These are phyloP conservation scores for Carex littledalei DNA, from an alignment of 176 grass and related monocot species.

Conservation along the genomic window DNA sequence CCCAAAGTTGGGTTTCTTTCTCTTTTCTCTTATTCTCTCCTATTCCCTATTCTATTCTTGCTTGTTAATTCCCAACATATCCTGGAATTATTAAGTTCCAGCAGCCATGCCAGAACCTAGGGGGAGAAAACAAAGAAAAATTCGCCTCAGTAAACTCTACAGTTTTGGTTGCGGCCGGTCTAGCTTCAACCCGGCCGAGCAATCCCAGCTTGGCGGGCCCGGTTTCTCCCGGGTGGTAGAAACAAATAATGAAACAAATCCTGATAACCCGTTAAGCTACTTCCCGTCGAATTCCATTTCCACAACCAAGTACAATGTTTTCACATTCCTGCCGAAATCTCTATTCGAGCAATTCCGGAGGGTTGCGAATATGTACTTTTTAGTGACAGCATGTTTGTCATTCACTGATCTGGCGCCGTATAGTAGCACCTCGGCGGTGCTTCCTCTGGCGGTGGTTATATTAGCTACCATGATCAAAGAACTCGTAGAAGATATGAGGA, in stretches of 20 bases:
- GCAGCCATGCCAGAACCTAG: background rate
- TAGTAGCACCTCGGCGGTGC: constrained; percentile 23
- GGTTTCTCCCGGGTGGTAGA: constrained; percentile 65
- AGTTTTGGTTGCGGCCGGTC: constrained; percentile 53
- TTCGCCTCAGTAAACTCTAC: constrained; percentile 62
- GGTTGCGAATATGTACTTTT: constrained; percentile 90
- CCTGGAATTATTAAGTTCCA: background rate
- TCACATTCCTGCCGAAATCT: constrained; percentile 70
- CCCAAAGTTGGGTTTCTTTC: background rate
- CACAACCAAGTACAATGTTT: constrained; percentile 76
- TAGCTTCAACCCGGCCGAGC: constrained; percentile 30
- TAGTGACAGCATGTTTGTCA: constrained; percentile 32
- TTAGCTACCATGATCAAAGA: constrained; percentile 83
- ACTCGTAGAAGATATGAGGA: constrained; percentile 55
- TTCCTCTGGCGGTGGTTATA: constrained; percentile 49
- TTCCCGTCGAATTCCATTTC: constrained; percentile 53
- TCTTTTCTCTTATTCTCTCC: background rate
- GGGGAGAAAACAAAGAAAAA: constrained; percentile 1
- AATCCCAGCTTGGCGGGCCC: constrained; percentile 50
- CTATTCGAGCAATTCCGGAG: constrained; percentile 93
- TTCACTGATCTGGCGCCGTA: constrained; percentile 53
- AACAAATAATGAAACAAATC: constrained; percentile 15
- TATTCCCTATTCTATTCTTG: background rate
- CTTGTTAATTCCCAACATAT: background rate
- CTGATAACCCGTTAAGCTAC: background rate